Conservation (phyloP, 2,329 filamentous ascomycete genomes). For the Hymenotorrendiella dingleyae region DNA sequence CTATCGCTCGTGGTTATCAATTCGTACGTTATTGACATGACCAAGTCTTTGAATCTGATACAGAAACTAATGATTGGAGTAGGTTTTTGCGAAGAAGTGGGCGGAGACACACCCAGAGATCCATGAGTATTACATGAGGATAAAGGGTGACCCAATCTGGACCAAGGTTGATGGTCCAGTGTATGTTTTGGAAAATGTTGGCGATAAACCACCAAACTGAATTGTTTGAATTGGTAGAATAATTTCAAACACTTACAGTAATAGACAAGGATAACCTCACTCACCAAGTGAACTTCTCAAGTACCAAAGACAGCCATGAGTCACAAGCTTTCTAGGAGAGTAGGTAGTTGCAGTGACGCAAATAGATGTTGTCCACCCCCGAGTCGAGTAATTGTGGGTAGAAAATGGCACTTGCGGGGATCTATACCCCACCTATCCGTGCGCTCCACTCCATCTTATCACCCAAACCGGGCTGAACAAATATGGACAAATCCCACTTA, state of each 20-base stretch:
- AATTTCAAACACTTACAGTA: background rate
- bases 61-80: background rate
- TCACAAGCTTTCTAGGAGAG: no score
- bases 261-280: background rate
- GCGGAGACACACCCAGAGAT: conserved; percentile 15
- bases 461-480: no score
- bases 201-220: conserved; percentile 4
- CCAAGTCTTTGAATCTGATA: no score
- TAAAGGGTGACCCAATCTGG: conserved; percentile 16
- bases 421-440: no score
- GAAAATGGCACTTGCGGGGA: background rate
- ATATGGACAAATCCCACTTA: background rate
- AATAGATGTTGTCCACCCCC: conserved; percentile 1
- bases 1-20: conserved; percentile 19
- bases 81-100: conserved; percentile 20
- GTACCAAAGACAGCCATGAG: no score
- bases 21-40: conserved; percentile 10
- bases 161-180: conserved; percentile 8
- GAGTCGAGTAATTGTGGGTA: background rate
- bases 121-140: conserved; percentile 19
- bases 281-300: no score
- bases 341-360: no score
- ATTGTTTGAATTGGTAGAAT: background rate
- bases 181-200: conserved; percentile 7
- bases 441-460: background rate